phyloP scores from a whole-genome alignment of 2,329 filamentous ascomycete species.

The Ophiostoma sp. region DNA sequence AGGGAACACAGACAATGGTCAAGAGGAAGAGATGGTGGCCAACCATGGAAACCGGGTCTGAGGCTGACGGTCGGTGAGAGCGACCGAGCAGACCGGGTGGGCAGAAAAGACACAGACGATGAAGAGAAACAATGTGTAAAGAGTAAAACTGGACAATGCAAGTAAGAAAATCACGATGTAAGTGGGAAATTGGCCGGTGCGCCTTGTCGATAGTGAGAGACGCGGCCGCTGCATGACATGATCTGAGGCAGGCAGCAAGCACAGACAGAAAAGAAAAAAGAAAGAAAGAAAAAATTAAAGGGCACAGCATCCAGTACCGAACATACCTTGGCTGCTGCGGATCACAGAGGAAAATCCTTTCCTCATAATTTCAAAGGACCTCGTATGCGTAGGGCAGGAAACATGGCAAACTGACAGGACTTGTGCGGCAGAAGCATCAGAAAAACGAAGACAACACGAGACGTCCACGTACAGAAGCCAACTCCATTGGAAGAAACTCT shows the following conservation, averaged over 20 bases:
- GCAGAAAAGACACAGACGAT: background rate
- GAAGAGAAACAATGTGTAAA: background rate
- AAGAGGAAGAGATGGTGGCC: background rate
- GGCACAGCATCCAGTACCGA: background rate
- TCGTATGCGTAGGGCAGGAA: slow-evolving; percentile 2
- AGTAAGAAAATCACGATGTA: background rate
- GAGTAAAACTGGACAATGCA: background rate
- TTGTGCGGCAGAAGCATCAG: background rate
- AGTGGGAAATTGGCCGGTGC: background rate
- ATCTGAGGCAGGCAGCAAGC: background rate
- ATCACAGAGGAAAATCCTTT: background rate
- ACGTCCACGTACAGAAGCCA: background rate
- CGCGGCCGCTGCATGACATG: background rate
- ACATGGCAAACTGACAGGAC: background rate
- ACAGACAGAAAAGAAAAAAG: background rate
- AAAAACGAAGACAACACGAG: background rate
- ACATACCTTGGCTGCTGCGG: background rate
- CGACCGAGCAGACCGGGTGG: background rate
- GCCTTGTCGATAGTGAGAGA: background rate
- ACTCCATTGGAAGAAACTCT: background rate
- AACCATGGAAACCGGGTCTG: slow-evolving; percentile 8
- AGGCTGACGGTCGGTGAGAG: background rate
- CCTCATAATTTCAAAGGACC: background rate
- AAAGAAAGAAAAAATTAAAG: background rate
- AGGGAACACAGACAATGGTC: background rate